Evolutionary conservation across 306 rosid genomes (phyloP), one percentile per base, ranked within the genome.

Genomic region (Quercus glauca): DNA sequence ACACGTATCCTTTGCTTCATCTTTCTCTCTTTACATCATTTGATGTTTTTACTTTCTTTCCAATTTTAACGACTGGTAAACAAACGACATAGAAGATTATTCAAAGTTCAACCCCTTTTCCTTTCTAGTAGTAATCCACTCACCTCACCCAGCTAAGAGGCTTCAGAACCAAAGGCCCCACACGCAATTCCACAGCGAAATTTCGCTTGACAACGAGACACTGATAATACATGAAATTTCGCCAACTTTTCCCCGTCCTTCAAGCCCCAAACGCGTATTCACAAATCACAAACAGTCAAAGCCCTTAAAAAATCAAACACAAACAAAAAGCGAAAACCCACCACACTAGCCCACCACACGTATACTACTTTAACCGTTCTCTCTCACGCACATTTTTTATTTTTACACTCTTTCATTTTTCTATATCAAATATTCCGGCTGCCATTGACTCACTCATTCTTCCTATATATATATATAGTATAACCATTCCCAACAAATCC

Each of bases 161-260:
- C 33, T 17, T 3, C 17, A 49, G 53, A 4, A 1, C 3, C 45
- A 41, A 0, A 61, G 83, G 85, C 45, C 88, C 88, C 88, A 85
- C 88, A 25, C 85, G 88, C 73, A 70, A 59, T 85, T 13, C 53
- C 29, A 74, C 88, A 70, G 85, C 78, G 71, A 63, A 63, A 70
- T 25, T 25, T 70, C 76, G 35, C 80, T 21, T 28, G 69, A 29
- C 73, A 79, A 58, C 0, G 6, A 26, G 20, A 26, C 63, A 19
- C 45, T 41, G 45, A 41, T 59, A 53, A 1, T 31, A 51, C 73
- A 25, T 0, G 33, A 35, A 28, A 15, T 5, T 59, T 81, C 84
- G 7, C 45, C 15, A 9, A 1, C 28, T 13, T 69, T 78, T 78
- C 75, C 55, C 49, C 6, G 14, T 19, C 15, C 17, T 31, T 71